Conservation (phyloP, 2,329 filamentous ascomycete genomes). For the Verticillium nonalfalfae region DNA sequence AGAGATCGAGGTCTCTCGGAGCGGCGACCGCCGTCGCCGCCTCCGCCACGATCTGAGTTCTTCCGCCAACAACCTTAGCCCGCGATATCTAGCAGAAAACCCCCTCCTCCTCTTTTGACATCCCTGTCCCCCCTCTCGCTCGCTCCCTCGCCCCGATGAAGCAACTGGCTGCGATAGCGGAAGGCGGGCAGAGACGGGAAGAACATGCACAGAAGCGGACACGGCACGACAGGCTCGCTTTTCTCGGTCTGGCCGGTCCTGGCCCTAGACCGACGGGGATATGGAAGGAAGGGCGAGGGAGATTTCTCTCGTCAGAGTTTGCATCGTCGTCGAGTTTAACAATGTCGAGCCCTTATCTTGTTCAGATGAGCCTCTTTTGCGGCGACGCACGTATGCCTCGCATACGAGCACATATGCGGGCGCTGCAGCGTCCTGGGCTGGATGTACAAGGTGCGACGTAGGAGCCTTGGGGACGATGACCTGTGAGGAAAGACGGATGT, state of each 20-base stretch:
- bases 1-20: background rate
- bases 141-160: background rate
- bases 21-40: background rate
- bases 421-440: slow-evolving; percentile 10
- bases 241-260: background rate
- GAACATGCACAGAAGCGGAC: background rate
- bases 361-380: background rate
- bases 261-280: background rate
- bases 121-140: background rate
- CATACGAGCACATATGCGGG: slow-evolving; percentile 19
- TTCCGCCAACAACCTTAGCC: background rate
- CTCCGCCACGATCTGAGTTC: background rate
- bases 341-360: background rate
- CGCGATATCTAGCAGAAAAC: background rate
- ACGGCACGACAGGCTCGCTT: background rate
- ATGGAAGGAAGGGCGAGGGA: background rate
- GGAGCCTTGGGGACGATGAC: background rate
- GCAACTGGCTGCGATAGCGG: background rate
- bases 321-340: background rate
- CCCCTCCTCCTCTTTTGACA: background rate
- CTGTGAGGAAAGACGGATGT: background rate
- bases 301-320: background rate
- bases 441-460: background rate
- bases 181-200: background rate
- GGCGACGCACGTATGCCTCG: slow-evolving; percentile 34